Percentiles rank a stretch among this genome's conserved stretches.
phyloP scores from a whole-genome alignment of 169 alveolate species.

The Theileria annulata region DNA sequence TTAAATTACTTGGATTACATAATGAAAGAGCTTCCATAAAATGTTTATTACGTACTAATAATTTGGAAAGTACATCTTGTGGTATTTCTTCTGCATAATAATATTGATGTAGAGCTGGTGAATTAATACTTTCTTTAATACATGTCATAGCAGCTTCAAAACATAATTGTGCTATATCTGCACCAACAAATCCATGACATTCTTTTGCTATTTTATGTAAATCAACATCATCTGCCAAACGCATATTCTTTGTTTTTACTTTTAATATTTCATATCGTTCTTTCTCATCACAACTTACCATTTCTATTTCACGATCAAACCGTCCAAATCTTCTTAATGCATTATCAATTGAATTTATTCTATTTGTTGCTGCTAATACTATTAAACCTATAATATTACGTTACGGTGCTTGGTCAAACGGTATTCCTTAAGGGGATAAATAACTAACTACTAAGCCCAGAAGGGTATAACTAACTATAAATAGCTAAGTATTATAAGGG shows the following conservation, averaged over 20 bases:
- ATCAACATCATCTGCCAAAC: constrained; percentile 80
- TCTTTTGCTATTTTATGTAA: constrained; percentile 84
- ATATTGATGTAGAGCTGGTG: constrained; percentile 45
- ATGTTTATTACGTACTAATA: constrained; percentile 74
- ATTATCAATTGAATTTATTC: constrained; percentile 87
- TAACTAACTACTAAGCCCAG: too few species aligned
- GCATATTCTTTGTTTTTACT: constrained; percentile 85
- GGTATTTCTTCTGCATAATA: constrained; percentile 64
- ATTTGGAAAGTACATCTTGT: constrained; percentile 63
- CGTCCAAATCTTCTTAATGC: constrained; percentile 87
- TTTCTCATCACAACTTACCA: constrained; percentile 85
- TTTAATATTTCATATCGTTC: constrained; percentile 87
- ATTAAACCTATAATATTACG: constrained; percentile 73
- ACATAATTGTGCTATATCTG: constrained; percentile 87
- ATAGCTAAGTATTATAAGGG: too few species aligned
- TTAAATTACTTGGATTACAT: constrained; percentile 88
- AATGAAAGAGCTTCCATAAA: constrained; percentile 85
- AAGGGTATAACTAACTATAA: too few species aligned
- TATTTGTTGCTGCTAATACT: constrained; percentile 92
- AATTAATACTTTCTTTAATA: constrained; percentile 67
- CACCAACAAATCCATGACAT: constrained; percentile 93
- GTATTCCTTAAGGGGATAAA: too few species aligned
- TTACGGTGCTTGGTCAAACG: not conserved
- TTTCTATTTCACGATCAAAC: constrained; percentile 85
- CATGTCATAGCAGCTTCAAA: constrained; percentile 88